Percentiles rank a stretch among this genome's conserved stretches.
Conservation (phyloP, 139 green algal genomes). For the Nannochloris sp. region DNA sequence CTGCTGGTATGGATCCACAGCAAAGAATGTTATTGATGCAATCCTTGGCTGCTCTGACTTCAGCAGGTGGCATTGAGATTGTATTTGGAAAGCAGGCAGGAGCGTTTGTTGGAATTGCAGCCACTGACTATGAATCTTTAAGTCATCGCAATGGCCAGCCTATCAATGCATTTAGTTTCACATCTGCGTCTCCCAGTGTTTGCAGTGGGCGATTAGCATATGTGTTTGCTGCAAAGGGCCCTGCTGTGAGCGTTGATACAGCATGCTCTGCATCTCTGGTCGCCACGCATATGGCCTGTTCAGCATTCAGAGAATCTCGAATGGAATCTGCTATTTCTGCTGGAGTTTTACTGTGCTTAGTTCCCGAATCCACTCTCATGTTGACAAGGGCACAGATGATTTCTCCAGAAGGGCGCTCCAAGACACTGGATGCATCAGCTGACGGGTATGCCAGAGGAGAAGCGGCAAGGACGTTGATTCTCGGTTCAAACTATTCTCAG, state of each 20-base stretch:
- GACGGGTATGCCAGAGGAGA: constrained; percentile 82
- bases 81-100: constrained; percentile 21
- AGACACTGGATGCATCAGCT: constrained; percentile 71
- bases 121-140: constrained; percentile 57
- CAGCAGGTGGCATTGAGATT: background rate
- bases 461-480: constrained; percentile 17
- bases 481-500: background rate
- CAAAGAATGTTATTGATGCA: constrained; percentile 65
- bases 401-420: constrained; percentile 66
- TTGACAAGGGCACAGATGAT: constrained; percentile 51
- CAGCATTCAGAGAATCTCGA: constrained; percentile 17
- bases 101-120: constrained; percentile 58
- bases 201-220: constrained; percentile 53
- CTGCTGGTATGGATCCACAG: constrained; percentile 57
- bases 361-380: constrained; percentile 35
- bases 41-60: constrained; percentile 26
- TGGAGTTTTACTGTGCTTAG: constrained; percentile 43
- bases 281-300: constrained; percentile 36
- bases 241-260: constrained; percentile 62
- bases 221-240: constrained; percentile 48
- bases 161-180: constrained; percentile 34
- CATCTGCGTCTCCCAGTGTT: constrained; percentile 57
- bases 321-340: constrained; percentile 33
- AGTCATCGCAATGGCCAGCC: constrained; percentile 20
- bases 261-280: constrained; percentile 62